Evolutionary conservation across 257 asterid species (phyloP).

Genomic region (Jacaranda copaia): DNA sequence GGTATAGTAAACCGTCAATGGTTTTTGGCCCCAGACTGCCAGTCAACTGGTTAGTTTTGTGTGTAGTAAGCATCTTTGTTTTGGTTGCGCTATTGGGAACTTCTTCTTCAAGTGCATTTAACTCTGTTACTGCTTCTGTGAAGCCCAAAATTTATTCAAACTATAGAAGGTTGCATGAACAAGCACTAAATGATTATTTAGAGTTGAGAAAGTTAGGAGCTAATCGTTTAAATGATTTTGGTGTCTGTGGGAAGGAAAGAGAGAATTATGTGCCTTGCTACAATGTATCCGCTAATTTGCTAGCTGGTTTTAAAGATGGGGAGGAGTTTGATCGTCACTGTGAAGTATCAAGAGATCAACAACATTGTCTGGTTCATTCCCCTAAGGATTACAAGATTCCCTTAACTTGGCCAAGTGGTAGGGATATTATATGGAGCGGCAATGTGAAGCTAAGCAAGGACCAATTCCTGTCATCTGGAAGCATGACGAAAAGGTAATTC

Average conservation of each 20-base stretch:
- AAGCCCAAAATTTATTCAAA: neutral
- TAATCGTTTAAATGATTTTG: neutral
- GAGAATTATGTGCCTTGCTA: slow-evolving; percentile 9
- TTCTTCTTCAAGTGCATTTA: neutral
- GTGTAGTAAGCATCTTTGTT: neutral
- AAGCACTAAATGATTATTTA: neutral
- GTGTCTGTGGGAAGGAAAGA: slow-evolving; percentile 1
- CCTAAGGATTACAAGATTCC: slow-evolving; percentile 10
- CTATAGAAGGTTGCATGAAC: neutral
- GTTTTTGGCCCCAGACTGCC: neutral
- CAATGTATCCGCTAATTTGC: slow-evolving; percentile 7
- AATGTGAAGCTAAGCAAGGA: slow-evolving; percentile 7
- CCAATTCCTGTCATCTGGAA: slow-evolving; percentile 5
- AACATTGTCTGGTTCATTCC: neutral
- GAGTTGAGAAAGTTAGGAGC: neutral
- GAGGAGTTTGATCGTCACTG: slow-evolving; percentile 7
- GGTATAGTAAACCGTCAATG: neutral
- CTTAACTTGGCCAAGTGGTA: slow-evolving; percentile 3
- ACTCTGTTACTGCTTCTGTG: neutral
- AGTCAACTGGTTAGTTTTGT: neutral
- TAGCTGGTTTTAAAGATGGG: slow-evolving; percentile 5
- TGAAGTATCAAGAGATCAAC: neutral
- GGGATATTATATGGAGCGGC: neutral
- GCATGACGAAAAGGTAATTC: slow-evolving; percentile 9
- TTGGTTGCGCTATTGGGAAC: neutral